Percentiles rank a stretch among this genome's conserved stretches.
Conservation (phyloP, 768 basidiomycete genomes). For the Leccinum fibrillosum region DNA sequence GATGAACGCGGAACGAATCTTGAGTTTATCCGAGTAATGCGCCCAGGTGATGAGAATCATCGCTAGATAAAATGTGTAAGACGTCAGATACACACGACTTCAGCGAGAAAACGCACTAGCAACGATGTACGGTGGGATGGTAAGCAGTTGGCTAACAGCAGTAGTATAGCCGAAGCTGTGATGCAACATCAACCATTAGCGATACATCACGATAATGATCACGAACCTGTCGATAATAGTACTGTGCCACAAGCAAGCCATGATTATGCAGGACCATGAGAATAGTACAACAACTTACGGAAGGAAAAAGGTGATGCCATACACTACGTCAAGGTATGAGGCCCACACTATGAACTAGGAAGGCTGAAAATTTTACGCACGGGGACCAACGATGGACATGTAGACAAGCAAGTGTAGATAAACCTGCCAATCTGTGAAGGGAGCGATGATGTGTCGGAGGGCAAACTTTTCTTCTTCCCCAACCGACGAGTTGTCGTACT, state of each 20-base stretch:
- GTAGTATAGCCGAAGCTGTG: conserved; percentile 56
- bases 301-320: conserved; percentile 68
- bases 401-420: conserved; percentile 10
- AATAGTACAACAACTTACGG: conserved; percentile 43
- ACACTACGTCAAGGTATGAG: conserved; percentile 38
- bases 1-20: conserved; percentile 60
- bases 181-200: conserved; percentile 1
- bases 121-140: conserved; percentile 63
- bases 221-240: not conserved
- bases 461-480: conserved; percentile 54
- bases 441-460: conserved; percentile 48
- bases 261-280: not conserved
- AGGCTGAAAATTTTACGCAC: conserved; percentile 37
- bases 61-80: conserved; percentile 35
- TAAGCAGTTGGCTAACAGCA: conserved; percentile 59
- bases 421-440: conserved; percentile 64
- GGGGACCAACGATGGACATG: conserved; percentile 54
- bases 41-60: conserved; percentile 49
- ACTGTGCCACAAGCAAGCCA: not conserved
- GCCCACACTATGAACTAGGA: not conserved
- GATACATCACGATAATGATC: not conserved
- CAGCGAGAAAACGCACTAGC: conserved; percentile 46
- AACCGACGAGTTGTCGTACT: conserved; percentile 34
- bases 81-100: not conserved
- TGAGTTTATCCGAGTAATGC: conserved; percentile 54